A percentile compares a stretch with the other conserved stretches of the same genome.
Conservation (phyloP, 208 protist genomes). For the Leishmania tarentolae region DNA sequence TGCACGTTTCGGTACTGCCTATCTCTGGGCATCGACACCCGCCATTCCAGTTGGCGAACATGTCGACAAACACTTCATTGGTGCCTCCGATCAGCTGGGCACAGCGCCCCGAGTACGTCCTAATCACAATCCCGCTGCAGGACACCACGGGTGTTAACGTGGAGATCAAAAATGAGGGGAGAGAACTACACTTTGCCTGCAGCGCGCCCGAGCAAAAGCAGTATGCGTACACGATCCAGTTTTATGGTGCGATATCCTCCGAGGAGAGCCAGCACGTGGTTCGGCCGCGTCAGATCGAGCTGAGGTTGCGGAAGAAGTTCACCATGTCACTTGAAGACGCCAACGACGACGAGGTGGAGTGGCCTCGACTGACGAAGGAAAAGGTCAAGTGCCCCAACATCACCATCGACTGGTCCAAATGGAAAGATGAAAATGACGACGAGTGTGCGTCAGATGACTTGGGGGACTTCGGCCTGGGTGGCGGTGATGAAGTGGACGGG, state of each 20-base stretch:
- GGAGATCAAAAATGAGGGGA: constrained; percentile 58
- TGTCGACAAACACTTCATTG: constrained; percentile 30
- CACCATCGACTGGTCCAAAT: constrained; percentile 85
- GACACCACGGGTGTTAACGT: constrained; percentile 74
- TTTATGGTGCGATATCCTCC: constrained; percentile 62
- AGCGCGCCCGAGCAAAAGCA: constrained; percentile 31
- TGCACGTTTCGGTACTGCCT: neutral
- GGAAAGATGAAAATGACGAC: constrained; percentile 80
- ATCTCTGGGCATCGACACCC: neutral
- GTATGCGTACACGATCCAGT: constrained; percentile 50
- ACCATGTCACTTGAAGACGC: constrained; percentile 27
- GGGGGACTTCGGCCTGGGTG: constrained; percentile 36
- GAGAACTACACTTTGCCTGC: constrained; percentile 48
- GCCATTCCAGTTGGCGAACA: neutral
- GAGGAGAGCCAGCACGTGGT: constrained; percentile 84
- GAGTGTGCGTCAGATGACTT: constrained; percentile 36
- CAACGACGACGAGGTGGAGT: constrained; percentile 54
- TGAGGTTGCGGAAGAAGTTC: constrained; percentile 74
- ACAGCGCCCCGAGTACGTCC: constrained; percentile 75
- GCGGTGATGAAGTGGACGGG: constrained; percentile 26
- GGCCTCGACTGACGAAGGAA: constrained; percentile 76
- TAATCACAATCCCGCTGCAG: constrained; percentile 79
- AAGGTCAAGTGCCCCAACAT: constrained; percentile 72
- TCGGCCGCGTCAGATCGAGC: constrained; percentile 73
- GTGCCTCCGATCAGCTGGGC: constrained; percentile 85